Percentiles rank a stretch among this genome's conserved stretches.
Evolutionary conservation across 192 early-diverging fungal species (phyloP).

Genomic region (Dissophora ornata): DNA sequence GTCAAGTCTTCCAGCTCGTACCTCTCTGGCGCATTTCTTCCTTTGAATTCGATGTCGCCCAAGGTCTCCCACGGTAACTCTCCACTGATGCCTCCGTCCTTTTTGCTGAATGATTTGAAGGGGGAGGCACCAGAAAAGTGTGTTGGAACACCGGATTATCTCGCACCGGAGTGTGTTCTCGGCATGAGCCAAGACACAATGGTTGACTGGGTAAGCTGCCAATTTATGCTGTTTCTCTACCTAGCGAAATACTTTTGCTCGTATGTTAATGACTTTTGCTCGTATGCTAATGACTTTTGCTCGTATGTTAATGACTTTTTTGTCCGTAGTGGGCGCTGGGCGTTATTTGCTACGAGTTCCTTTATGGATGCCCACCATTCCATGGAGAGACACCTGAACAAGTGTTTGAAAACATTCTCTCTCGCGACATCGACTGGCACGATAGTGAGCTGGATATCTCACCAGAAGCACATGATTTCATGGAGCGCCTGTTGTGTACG

Average conservation of each 20-base stretch:
- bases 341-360: conserved; percentile 89
- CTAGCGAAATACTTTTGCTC: too few species aligned
- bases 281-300: conserved; percentile 9
- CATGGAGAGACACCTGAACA: conserved; percentile 79
- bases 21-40: conserved; percentile 32
- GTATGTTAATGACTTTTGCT: conserved; percentile 13
- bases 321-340: conserved; percentile 83
- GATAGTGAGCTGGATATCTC: conserved; percentile 77
- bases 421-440: conserved; percentile 78
- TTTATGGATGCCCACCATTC: conserved; percentile 86
- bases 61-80: conserved; percentile 46
- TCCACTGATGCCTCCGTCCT: conserved; percentile 54
- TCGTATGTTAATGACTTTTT: conserved; percentile 17
- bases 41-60: conserved; percentile 29
- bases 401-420: conserved; percentile 88
- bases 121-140: conserved; percentile 64
- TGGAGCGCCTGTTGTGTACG: conserved; percentile 77
- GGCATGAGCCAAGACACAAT: conserved; percentile 84
- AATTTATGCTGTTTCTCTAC: neutral
- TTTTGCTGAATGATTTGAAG: conserved; percentile 59
- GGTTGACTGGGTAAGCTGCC: conserved; percentile 86
- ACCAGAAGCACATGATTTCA: conserved; percentile 80
- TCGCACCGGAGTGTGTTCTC: conserved; percentile 89
- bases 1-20: conserved; percentile 52
- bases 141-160: conserved; percentile 90